A percentile compares a stretch with the other conserved stretches of the same genome.
phyloP scores from a whole-genome alignment of 2,329 filamentous ascomycete genomes.

The Claviceps cyperi region DNA sequence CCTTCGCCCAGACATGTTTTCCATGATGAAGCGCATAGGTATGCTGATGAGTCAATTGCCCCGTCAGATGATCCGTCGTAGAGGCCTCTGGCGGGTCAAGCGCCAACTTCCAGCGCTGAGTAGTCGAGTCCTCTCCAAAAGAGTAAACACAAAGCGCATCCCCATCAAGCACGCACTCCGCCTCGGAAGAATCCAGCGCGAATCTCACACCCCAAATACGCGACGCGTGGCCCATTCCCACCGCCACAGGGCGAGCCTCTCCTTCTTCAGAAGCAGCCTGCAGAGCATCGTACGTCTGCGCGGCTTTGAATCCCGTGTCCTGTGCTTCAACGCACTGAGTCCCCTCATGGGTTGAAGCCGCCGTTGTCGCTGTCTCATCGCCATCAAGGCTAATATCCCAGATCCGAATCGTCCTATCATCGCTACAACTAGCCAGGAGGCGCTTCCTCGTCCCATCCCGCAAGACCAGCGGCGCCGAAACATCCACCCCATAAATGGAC shows the following conservation, averaged over 20 bases:
- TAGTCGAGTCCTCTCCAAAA: slow-evolving; percentile 72
- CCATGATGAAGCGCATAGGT: slow-evolving; percentile 57
- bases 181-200: slow-evolving; percentile 5
- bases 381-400: slow-evolving; percentile 60
- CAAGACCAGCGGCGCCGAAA: slow-evolving; percentile 43
- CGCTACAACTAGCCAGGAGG: slow-evolving; percentile 82
- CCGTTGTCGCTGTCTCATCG: background rate
- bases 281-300: slow-evolving; percentile 12
- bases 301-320: slow-evolving; percentile 48
- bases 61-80: slow-evolving; percentile 2
- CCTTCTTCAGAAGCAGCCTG: slow-evolving; percentile 3
- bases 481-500: slow-evolving; percentile 78
- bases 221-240: slow-evolving; percentile 73
- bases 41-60: slow-evolving; percentile 34
- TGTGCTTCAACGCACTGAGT: background rate
- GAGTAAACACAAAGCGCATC: slow-evolving; percentile 41
- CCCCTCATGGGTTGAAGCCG: background rate
- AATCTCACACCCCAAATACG: slow-evolving; percentile 83
- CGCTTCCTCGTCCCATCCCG: slow-evolving; percentile 29
- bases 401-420: slow-evolving; percentile 77
- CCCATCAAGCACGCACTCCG: slow-evolving; percentile 3
- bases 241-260: slow-evolving; percentile 39
- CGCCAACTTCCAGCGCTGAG: slow-evolving; percentile 49
- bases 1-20: slow-evolving; percentile 81
- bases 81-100: background rate